Base-by-base conservation (phyloP, 257 asterid genomes). In the Marsdenia floribunda region DNA sequence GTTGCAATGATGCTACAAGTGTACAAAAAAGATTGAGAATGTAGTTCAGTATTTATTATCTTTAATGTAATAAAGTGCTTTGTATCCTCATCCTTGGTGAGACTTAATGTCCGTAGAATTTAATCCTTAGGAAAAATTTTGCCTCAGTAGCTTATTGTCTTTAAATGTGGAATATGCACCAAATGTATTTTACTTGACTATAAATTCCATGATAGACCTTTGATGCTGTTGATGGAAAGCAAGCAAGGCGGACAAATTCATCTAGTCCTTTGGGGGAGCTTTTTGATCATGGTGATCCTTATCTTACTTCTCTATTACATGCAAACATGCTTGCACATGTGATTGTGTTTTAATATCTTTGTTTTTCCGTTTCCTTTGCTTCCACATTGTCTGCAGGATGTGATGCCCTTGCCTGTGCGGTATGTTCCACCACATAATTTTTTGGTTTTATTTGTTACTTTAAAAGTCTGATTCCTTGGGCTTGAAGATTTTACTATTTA, bases 191-290 rank as follows among this genome's bases (percentile, higher is more conserved):
- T 77, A 55, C 66, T 57, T 80, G 76, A 81, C 78, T 58, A 38
- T 38, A 29, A 50, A 72, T 70, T 81, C 53, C 67, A 71, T 72
- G 54, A 55, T 49, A 93, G 98, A 93, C 98, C 18, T 93, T 93
- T 83, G 98, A 93, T 89, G 98, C 97, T 72, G 96, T 93, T 75
- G 98, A 93, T 78, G 98, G 98, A 57, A 93, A 93, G 84, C 98
- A 93, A 93, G 98, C 98, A 42, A 88, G 98, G 77, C 80, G 98
- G 81, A 93, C 98, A 63, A 93, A 86, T 88, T 91, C 98, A 70
- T 91, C 97, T 68, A 91, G 98, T 77, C 98, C 98, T 68, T 78
- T 93, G 75, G 98, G 98, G 66, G 98, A 93, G 77, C 96, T 93
- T 78, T 93, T 93, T 80, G 98, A 93, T 82, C 98, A 93, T 58